Base-by-base conservation (phyloP, 352 stramenopile genomes). In the Pythium sp. region DNA sequence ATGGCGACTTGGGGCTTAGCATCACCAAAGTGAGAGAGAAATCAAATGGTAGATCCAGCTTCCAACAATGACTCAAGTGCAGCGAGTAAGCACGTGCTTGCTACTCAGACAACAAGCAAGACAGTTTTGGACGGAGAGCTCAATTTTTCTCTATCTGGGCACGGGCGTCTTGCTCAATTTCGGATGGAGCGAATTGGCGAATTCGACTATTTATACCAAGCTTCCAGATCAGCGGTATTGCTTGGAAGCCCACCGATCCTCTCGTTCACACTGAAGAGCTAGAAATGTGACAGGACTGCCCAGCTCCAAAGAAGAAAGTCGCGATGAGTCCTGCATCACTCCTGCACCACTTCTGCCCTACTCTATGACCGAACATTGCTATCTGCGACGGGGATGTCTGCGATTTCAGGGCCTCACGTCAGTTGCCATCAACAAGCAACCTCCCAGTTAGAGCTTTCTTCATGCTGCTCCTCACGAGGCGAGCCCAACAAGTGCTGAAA, bases 1-100 rank as follows among this genome's bases (percentile, higher is more conserved):
- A 34, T 20, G 65, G n/a, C 11, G 57, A 3, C n/a, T 46, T 63
- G 36, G 57, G 32, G 18, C 58, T 65, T 32, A 59, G 53, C 66
- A 71, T 71, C 22, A 5, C 36, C 26, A 20, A 8, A 18, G 15
- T 22, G 5, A n/a, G 20, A 15, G 41, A 49, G 15, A 49, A 49
- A 49, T 49, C 15, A 22, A 49, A 49, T 49, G 41, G 5, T 5
- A 49, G 41, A 22, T 49, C 41, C 41, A 7, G 12, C 15, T 49
- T 22, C 41, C 15, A 20, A 49, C 5, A 49, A 49, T 49, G 41
- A 11, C 41, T 49, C 5, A 49, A 49, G 15, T 22, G 41, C 41
- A 49, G 41, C 41, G 41, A 49, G 41, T 49, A 11, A 49, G 15
- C 41, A 49, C 4, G 30, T 5, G 30, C 30, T 32, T 6, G 18